These are phyloP conservation scores for Botryotinia calthae DNA, from an alignment of 2,329 filamentous ascomycete species.

Conservation along the genomic window DNA sequence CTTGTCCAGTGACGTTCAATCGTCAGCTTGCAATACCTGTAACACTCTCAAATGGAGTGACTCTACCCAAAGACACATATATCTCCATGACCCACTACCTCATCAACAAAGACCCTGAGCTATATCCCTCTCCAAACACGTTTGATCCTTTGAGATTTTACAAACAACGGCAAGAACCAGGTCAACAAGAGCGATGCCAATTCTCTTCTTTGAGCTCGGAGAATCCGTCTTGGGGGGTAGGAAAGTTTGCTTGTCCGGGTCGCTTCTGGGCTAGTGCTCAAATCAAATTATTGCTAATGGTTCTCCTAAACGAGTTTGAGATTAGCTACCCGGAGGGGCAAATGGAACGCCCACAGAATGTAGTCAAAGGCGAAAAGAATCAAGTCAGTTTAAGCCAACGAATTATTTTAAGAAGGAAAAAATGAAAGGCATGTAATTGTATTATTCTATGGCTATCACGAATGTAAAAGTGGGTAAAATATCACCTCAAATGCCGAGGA, in stretches of 20 bases:
- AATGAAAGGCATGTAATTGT: neutral
- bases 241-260: constrained; percentile 41
- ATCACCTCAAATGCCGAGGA: neutral
- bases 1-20: constrained; percentile 15
- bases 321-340: constrained; percentile 58
- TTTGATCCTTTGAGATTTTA: constrained; percentile 34
- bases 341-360: constrained; percentile 52
- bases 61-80: constrained; percentile 34
- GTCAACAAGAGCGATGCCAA: constrained; percentile 35
- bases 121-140: constrained; percentile 10
- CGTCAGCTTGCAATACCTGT: constrained; percentile 26
- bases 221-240: neutral
- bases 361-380: neutral
- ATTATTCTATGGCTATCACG: neutral
- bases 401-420: neutral
- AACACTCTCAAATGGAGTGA: constrained; percentile 38
- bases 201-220: constrained; percentile 26
- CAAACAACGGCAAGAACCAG: constrained; percentile 27
- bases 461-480: neutral
- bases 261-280: constrained; percentile 42
- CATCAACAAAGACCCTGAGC: constrained; percentile 9
- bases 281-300: constrained; percentile 34
- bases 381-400: neutral
- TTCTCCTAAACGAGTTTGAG: neutral
- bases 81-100: constrained; percentile 23